phyloP scores from a whole-genome alignment of 2,329 filamentous ascomycete genomes.

The Clonostachys byssicola region DNA sequence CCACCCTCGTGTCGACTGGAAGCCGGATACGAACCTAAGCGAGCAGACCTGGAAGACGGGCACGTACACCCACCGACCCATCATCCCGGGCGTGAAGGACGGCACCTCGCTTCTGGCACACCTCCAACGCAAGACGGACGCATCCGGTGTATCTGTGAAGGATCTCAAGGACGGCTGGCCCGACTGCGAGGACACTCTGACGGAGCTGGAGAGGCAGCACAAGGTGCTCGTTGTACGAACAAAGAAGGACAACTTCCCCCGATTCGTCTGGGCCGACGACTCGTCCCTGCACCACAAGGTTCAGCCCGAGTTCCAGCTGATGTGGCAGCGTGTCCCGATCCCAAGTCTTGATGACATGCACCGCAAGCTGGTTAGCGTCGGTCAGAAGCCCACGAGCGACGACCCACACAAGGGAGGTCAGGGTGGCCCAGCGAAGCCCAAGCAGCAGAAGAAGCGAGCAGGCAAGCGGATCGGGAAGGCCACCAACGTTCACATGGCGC shows the following conservation, averaged over 20 bases:
- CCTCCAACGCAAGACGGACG: conserved; percentile 77
- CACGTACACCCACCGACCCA: conserved; percentile 78
- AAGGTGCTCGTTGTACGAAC: conserved; percentile 82
- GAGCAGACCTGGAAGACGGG: conserved; percentile 64
- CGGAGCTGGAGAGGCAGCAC: conserved; percentile 71
- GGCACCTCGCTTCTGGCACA: conserved; percentile 74
- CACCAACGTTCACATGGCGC: conserved; percentile 84
- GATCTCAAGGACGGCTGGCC: conserved; percentile 97
- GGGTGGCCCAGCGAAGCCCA: conserved; percentile 48
- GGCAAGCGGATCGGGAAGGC: conserved; percentile 70
- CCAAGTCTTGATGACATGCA: conserved; percentile 75
- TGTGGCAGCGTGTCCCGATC: conserved; percentile 79
- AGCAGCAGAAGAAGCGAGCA: conserved; percentile 69
- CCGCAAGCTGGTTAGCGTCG: conserved; percentile 69
- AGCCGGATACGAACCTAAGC: conserved; percentile 53
- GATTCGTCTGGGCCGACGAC: conserved; percentile 87
- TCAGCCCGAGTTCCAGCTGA: conserved; percentile 75
- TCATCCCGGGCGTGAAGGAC: conserved; percentile 74
- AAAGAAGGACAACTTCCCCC: conserved; percentile 85
- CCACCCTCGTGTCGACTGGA: conserved; percentile 56
- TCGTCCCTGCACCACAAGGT: conserved; percentile 70
- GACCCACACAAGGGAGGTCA: conserved; percentile 53
- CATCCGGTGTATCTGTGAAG: conserved; percentile 76
- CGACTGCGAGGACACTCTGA: conserved; percentile 74
- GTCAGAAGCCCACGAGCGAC: conserved; percentile 80